phyloP scores from a whole-genome alignment of 371 early-diverging fungal genomes.

The Catenaria anguillulae region DNA sequence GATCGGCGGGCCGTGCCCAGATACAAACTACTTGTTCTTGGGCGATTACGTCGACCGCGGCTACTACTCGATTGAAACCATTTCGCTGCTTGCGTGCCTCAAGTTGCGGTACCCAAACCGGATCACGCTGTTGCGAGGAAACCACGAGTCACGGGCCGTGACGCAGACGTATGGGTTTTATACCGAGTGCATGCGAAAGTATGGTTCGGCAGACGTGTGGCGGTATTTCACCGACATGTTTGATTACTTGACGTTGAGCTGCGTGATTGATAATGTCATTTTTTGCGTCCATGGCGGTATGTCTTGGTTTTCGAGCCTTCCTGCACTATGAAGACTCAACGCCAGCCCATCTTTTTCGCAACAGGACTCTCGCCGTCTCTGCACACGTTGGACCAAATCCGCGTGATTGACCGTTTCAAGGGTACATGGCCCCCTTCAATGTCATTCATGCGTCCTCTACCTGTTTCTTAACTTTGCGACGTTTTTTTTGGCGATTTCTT shows the following conservation, averaged over 20 bases:
- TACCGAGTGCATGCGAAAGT: constrained; percentile 87
- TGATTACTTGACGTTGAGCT: constrained; percentile 79
- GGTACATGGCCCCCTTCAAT: constrained; percentile 27
- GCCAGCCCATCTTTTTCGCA: no score
- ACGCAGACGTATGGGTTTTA: constrained; percentile 96
- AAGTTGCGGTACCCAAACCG: constrained; percentile 85
- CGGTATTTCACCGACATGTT: constrained; percentile 86
- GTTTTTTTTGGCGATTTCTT: neutral
- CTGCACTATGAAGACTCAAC: neutral
- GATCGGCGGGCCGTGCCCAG: constrained; percentile 81
- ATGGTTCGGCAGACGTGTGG: constrained; percentile 77
- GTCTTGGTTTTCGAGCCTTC: neutral
- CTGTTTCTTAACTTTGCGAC: no score
- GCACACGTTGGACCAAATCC: constrained; percentile 83
- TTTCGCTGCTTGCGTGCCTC: constrained; percentile 69
- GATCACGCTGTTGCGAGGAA: constrained; percentile 89
- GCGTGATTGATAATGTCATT: constrained; percentile 78
- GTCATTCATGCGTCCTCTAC: no score
- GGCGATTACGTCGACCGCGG: constrained; percentile 98
- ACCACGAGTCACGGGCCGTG: constrained; percentile 88
- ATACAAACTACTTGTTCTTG: constrained; percentile 88
- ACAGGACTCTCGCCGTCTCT: constrained; percentile 80
- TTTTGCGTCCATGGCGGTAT: constrained; percentile 95
- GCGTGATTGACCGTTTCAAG: constrained; percentile 72
- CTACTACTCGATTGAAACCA: constrained; percentile 86